These are phyloP conservation scores for Mucuna pruriens DNA, from an alignment of 306 rosid genomes.

Conservation along the genomic window DNA sequence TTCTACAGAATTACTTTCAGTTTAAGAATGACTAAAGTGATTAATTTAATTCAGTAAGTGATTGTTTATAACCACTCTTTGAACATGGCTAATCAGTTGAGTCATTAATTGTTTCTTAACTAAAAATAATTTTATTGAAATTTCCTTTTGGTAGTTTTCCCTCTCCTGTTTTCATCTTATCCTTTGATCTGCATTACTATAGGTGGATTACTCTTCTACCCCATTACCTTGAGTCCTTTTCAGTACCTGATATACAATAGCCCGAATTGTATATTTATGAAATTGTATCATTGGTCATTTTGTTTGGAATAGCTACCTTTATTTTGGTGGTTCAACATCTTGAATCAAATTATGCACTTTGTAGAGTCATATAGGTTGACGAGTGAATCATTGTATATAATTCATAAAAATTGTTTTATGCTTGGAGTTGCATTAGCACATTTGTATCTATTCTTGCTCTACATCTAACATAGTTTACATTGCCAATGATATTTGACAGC, in stretches of 20 bases:
- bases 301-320: not conserved
- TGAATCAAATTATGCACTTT: constrained; percentile 1
- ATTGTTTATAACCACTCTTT: not conserved
- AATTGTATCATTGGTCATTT: not conserved
- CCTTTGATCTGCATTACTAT: not conserved
- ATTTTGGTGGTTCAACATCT: not conserved
- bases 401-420: not conserved
- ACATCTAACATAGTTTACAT: constrained; percentile 1
- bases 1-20: not conserved
- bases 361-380: constrained; percentile 17
- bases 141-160: not conserved
- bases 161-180: not conserved
- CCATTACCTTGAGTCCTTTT: not conserved
- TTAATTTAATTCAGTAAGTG: not conserved
- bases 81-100: not conserved
- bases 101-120: not conserved
- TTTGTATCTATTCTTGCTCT: constrained; percentile 1
- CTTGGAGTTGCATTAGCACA: not conserved
- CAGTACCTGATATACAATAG: not conserved
- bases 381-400: not conserved
- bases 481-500: constrained; percentile 38
- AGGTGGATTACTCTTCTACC: not conserved
- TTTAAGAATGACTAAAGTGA: not conserved
- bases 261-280: constrained; percentile 6
- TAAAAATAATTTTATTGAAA: not conserved